phyloP scores from a whole-genome alignment of 331 rosid genomes.

The Pyrus hybrid region DNA sequence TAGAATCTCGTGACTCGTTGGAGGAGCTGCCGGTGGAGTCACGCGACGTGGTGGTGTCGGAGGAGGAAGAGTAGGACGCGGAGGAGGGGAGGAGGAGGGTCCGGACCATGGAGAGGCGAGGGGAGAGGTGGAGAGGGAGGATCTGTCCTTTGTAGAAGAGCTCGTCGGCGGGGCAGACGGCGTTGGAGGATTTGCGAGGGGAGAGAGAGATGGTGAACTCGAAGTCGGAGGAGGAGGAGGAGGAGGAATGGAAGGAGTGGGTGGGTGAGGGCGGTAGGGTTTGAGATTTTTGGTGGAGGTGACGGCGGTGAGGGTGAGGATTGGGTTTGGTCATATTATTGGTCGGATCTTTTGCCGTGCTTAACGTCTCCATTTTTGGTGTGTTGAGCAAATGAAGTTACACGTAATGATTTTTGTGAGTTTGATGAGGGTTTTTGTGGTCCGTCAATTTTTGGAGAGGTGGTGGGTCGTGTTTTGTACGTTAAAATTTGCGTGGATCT shows the following conservation, averaged over 20 bases:
- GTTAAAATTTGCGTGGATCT: neutral
- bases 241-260: constrained; percentile 47
- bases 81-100: constrained; percentile 50
- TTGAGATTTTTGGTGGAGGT: constrained; percentile 28
- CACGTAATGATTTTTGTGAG: neutral
- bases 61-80: constrained; percentile 40
- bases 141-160: constrained; percentile 94
- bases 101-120: constrained; percentile 74
- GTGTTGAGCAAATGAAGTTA: neutral
- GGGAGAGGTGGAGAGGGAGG: constrained; percentile 72
- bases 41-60: constrained; percentile 50
- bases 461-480: neutral
- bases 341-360: neutral
- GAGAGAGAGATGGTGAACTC: constrained; percentile 81
- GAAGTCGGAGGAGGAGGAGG: constrained; percentile 68
- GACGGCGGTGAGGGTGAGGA: neutral
- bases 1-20: constrained; percentile 38
- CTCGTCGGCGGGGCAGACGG: constrained; percentile 75
- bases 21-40: constrained; percentile 70
- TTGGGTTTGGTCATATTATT: neutral
- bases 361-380: neutral
- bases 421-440: neutral
- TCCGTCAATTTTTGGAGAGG: neutral
- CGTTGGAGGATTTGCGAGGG: constrained; percentile 56
- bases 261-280: constrained; percentile 72